These are phyloP conservation scores for Cerioporus squamosus DNA, from an alignment of 1,284 basidiomycete species.

Conservation along the genomic window DNA sequence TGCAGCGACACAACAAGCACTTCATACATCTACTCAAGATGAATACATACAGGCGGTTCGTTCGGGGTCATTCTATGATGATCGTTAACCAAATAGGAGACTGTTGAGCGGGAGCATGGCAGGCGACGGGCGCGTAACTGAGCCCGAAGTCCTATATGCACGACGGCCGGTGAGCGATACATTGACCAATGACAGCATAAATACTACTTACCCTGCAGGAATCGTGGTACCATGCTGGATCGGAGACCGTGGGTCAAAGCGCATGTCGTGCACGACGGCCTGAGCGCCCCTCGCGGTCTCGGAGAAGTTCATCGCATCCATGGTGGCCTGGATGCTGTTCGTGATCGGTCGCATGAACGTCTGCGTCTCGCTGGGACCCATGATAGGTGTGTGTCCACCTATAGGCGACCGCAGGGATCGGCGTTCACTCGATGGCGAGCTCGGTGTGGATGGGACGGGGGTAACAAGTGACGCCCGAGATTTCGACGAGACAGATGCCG, in stretches of 20 bases:
- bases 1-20: too few relatives aligned
- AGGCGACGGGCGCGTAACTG: conserved; percentile 16
- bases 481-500: not conserved
- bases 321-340: not conserved
- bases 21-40: not conserved
- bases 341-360: not conserved
- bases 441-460: not conserved
- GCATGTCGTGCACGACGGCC: conserved; percentile 18
- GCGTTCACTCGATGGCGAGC: too few relatives aligned
- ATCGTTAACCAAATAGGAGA: conserved; percentile 12
- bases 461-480: not conserved
- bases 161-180: not conserved
- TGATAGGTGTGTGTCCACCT: conserved; percentile 7
- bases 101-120: conserved; percentile 10
- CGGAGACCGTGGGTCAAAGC: conserved; percentile 35
- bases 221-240: conserved; percentile 23
- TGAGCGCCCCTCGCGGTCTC: conserved; percentile 1
- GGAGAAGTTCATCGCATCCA: conserved; percentile 6
- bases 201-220: conserved; percentile 23
- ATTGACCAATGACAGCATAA: not conserved
- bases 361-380: conserved; percentile 12
- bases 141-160: not conserved
- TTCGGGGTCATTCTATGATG: not conserved
- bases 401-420: not conserved
- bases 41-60: not conserved